Conservation (phyloP, 2,329 filamentous ascomycete species). For the Pseudocercospora macadamiae region DNA sequence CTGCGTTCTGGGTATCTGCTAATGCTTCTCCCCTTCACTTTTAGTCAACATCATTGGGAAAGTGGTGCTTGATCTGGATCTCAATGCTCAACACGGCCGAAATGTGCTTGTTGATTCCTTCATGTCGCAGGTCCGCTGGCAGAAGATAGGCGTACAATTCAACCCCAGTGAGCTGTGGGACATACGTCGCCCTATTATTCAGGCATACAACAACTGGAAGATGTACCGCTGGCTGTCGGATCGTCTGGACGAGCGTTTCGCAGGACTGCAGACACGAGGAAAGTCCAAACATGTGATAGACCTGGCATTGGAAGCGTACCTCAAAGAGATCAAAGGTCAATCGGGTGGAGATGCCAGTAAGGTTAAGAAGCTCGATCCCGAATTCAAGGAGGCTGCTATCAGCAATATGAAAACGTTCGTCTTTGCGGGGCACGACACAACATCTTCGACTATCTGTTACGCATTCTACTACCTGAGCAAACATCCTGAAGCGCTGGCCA, state of each 20-base stretch:
- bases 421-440: constrained; percentile 50
- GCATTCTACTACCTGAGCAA: constrained; percentile 45
- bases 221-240: constrained; percentile 42
- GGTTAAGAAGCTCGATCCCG: constrained; percentile 38
- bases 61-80: constrained; percentile 43
- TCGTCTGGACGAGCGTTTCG: constrained; percentile 44
- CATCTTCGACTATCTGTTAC: constrained; percentile 41
- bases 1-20: too few species aligned
- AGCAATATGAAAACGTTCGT: constrained; percentile 46
- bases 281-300: constrained; percentile 41
- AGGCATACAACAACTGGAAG: constrained; percentile 39
- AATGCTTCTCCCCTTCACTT: too few species aligned
- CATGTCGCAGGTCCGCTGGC: constrained; percentile 41
- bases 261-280: constrained; percentile 35
- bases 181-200: constrained; percentile 40
- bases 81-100: constrained; percentile 40
- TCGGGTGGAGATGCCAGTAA: constrained; percentile 26
- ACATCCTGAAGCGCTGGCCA: constrained; percentile 37
- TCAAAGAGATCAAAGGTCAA: constrained; percentile 41
- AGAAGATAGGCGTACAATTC: constrained; percentile 38
- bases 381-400: constrained; percentile 42
- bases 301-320: constrained; percentile 41
- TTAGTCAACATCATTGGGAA: constrained; percentile 50
- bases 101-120: constrained; percentile 44
- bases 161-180: constrained; percentile 43